Conservation (phyloP, 306 rosid genomes). For the Dryas drummondii region DNA sequence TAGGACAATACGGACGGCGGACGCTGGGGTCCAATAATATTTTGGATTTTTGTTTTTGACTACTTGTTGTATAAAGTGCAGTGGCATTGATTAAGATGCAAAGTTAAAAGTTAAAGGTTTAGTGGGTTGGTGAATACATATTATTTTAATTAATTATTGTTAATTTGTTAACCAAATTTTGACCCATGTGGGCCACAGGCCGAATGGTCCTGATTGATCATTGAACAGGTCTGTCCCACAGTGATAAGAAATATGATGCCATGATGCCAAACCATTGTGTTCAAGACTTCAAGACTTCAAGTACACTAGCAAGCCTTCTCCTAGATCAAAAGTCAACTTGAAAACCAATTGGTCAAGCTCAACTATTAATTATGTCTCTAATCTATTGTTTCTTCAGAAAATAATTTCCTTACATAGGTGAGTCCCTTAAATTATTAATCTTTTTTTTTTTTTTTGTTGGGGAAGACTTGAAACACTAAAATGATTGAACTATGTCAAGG, state of each 20-base stretch:
- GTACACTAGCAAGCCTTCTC: background rate
- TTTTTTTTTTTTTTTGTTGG: no score
- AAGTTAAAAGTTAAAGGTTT: constrained; percentile 48
- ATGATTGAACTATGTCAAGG: no score
- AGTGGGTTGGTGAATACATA: constrained; percentile 23
- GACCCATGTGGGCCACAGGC: constrained; percentile 33
- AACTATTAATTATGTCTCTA: no score
- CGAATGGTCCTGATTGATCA: constrained; percentile 14
- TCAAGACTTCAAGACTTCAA: no score
- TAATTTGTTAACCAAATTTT: constrained; percentile 31
- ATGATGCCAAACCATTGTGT: background rate
- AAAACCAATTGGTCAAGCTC: no score
- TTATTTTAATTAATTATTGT: constrained; percentile 15
- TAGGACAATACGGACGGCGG: constrained; percentile 19
- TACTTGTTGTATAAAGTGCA: constrained; percentile 52
- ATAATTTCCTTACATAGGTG: no score
- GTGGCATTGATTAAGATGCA: constrained; percentile 60
- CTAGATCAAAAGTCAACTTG: background rate
- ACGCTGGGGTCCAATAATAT: constrained; percentile 44
- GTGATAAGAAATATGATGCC: background rate
- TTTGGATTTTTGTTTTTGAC: constrained; percentile 54
- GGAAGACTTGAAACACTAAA: no score
- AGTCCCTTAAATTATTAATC: no score
- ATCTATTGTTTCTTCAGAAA: no score
- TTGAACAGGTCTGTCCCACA: background rate